phyloP scores from a whole-genome alignment of 768 basidiomycete species.

The Suillus subalutaceus region DNA sequence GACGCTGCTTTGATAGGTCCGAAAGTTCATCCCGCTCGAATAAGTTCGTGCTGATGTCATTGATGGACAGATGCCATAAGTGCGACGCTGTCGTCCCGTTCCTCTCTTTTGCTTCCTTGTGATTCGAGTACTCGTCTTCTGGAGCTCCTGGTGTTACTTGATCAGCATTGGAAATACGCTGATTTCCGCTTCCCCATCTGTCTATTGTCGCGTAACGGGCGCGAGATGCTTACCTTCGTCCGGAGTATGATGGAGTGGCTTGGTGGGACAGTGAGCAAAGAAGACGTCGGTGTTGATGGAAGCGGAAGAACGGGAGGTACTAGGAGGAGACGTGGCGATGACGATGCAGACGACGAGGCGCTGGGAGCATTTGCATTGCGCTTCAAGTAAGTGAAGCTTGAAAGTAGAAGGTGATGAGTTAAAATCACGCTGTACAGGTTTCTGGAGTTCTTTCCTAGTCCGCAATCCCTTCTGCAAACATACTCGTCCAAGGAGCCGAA shows the following conservation, averaged over 20 bases:
- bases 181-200: slow-evolving; percentile 87
- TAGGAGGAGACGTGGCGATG: slow-evolving; percentile 58
- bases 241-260: slow-evolving; percentile 99
- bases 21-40: slow-evolving; percentile 15
- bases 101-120: slow-evolving; percentile 87
- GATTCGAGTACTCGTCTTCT: slow-evolving; percentile 94
- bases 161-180: slow-evolving; percentile 96
- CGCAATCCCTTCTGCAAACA: slow-evolving; percentile 75
- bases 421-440: slow-evolving; percentile 52
- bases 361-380: slow-evolving; percentile 84
- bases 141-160: slow-evolving; percentile 92
- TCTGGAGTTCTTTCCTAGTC: slow-evolving; percentile 89
- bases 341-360: slow-evolving; percentile 80
- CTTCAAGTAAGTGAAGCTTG: slow-evolving; percentile 61
- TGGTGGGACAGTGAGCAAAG: slow-evolving; percentile 91
- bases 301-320: slow-evolving; percentile 54
- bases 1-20: slow-evolving; percentile 86
- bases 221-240: slow-evolving; percentile 93
- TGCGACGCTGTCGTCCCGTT: slow-evolving; percentile 76
- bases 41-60: neutral
- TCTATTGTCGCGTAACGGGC: slow-evolving; percentile 86
- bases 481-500: slow-evolving; percentile 91
- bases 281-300: slow-evolving; percentile 84
- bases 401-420: slow-evolving; percentile 1
- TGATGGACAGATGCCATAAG: slow-evolving; percentile 76